Evolutionary conservation across 177 flowering plant species (phyloP), one percentile per base, ranked within the genome.

Genomic region (Vitis hybrid): DNA sequence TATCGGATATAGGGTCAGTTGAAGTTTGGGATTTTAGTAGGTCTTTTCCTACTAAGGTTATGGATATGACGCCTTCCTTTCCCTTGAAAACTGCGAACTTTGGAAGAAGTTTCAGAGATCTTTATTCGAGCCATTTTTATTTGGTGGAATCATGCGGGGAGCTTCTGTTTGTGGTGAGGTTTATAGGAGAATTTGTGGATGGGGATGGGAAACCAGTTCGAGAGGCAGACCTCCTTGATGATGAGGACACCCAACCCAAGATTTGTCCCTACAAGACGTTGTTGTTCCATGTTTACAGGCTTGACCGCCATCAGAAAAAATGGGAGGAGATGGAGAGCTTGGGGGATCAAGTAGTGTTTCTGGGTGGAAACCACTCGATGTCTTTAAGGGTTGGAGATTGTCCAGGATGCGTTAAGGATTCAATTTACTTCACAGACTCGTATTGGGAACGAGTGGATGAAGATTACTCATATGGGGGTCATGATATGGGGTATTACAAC

Each of bases 131-230:
- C 2, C n/a, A 56, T 4, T 55, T 11, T 34, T 70, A 64, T 32
- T 52, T 70, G 60, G 73, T 49, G 11, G 21, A 51, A 23, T 70
- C 73, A 26, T 26, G 1, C 1, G 45, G 56, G 6, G 51, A 56
- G 26, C 18, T 70, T 13, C 14, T 62, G 11, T 13, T 70, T 11
- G 68, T 45, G 6, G 61, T 39, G 62, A 64, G 73, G 30, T 55
- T 15, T 12, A 62, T 64, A 14, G 73, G 73, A 15, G 73, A 70
- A 55, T 70, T 64, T 48, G 73, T 70, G 51, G 64, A 55, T 15
- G 51, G 39, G 15, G 62, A 70, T 19, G 62, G 67, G 4, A 30
- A 70, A 18, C 67, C 18, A 0, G 52, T 63, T 30, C 5, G 6
- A 15, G 73, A 70, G 45, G 68, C 52, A 9, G 68, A 56, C 11